Evolutionary conservation across 148 eudicot species (phyloP), one percentile per base, ranked within the genome.

Genomic region (Rhododendron ferrugineum): DNA sequence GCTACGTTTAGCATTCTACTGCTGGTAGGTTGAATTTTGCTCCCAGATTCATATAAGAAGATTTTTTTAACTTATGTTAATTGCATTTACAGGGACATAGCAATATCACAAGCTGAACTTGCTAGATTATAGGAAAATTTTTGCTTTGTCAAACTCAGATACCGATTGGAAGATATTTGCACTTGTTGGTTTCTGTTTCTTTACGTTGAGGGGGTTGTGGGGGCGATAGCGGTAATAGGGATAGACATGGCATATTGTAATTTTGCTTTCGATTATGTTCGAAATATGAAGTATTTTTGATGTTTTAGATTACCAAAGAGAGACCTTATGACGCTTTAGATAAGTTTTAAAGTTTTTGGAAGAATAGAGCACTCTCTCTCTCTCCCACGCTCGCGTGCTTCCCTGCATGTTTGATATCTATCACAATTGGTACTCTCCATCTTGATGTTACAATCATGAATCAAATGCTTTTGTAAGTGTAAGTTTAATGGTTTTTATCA

Each of bases 1-100:
- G 99, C 96, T n/a, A 81, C 87, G 84, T 96, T 94, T 88, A 86
- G 76, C 62, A 92, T 96, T 52, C 86, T 85, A 66, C 86, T 92
- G 72, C 92, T 94, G 93, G 99, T 96, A 93, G 42, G 93, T 92
- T 85, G 77, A 30, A 28, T 74, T 84, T 50, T 32, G 46, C 28
- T 86, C 82, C 49, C n/a, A 37, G 6, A 14, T 11, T 86, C 28
- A 78, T 22, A 47, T 36, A 18, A 40, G 15, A 37, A 5, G 1
- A 37, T 11, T 4, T 9, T 46, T n/a, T 76, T 37, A 6, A 22
- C 2, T 81, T 58, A 37, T 32, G 42, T 44, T 44, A 3, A 62
- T 42, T 37, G 9, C 10, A 56, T 36, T 22, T 20, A 18, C 70
- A 54, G 3, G 20, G 26, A 1, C 70, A 52, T 32, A 56, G 34